phyloP scores from a whole-genome alignment of 2,329 filamentous ascomycete genomes.

The Pseudogymnoascus sp. region DNA sequence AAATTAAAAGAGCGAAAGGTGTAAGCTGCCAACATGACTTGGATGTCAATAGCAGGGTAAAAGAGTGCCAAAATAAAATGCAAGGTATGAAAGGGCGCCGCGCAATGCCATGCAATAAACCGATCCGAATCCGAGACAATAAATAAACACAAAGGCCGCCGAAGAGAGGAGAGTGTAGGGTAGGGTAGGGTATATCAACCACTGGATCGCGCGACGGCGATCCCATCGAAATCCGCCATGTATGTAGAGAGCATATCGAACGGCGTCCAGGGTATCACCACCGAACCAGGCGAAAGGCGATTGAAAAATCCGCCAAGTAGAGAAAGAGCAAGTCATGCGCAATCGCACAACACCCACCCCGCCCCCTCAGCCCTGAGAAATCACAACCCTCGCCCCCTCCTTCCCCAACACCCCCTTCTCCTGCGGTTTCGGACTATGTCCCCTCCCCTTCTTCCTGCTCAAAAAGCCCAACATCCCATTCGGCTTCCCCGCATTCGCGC shows the following conservation, averaged over 20 bases:
- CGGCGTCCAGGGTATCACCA: too few relatives aligned
- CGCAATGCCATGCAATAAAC: neutral
- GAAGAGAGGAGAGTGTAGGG: neutral
- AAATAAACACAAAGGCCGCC: neutral
- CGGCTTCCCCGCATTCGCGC: constrained; percentile 38
- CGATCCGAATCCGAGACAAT: neutral
- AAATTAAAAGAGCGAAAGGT: too few relatives aligned
- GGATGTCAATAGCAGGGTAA: neutral
- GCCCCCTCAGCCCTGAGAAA: constrained; percentile 28
- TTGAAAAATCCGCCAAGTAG: too few relatives aligned
- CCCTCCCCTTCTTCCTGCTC: constrained; percentile 79
- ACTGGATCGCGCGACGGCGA: neutral
- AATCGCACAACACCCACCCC: neutral
- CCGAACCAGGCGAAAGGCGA: too few relatives aligned
- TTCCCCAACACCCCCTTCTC: constrained; percentile 91
- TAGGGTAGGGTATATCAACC: neutral
- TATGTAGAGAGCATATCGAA: too few relatives aligned
- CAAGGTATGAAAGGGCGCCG: neutral
- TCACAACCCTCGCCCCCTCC: constrained; percentile 79
- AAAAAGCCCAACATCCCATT: constrained; percentile 87
- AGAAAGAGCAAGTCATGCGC: too few relatives aligned
- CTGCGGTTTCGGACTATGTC: constrained; percentile 87
- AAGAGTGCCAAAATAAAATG: neutral
- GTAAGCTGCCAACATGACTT: too few relatives aligned
- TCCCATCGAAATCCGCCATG: neutral